phyloP scores from a whole-genome alignment of 2,329 filamentous ascomycete genomes.

The Lachnellula arida region DNA sequence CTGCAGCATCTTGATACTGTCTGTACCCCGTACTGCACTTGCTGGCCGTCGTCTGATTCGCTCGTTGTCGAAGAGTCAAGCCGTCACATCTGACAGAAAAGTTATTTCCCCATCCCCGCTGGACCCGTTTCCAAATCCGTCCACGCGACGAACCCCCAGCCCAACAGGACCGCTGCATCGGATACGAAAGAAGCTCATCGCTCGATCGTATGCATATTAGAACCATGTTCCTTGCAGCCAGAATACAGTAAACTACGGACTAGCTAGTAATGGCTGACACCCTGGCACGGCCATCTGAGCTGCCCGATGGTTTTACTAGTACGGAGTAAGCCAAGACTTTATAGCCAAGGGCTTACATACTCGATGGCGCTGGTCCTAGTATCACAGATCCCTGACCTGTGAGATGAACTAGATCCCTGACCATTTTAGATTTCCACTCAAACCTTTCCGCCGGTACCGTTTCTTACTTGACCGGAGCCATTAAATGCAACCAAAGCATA shows the following conservation, averaged over 20 bases:
- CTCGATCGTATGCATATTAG: slow-evolving; percentile 16
- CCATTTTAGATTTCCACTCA: slow-evolving; percentile 4
- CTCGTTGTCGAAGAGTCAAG: too few relatives aligned
- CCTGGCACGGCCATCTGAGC: neutral
- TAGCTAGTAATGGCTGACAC: neutral
- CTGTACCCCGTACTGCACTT: too few relatives aligned
- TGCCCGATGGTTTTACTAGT: neutral
- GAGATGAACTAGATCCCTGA: neutral
- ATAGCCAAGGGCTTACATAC: neutral
- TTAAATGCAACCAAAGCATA: neutral
- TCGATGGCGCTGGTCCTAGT: neutral
- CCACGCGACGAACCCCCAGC: neutral
- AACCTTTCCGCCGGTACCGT: neutral
- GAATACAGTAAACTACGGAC: neutral
- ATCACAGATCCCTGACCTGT: neutral
- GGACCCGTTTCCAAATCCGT: neutral
- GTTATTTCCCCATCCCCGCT: too few relatives aligned
- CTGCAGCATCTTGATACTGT: too few relatives aligned
- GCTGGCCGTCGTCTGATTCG: too few relatives aligned
- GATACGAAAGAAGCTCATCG: slow-evolving; percentile 13
- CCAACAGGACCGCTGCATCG: neutral
- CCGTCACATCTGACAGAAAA: neutral
- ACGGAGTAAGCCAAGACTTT: neutral
- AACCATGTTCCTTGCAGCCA: slow-evolving; percentile 13
- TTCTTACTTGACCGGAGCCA: slow-evolving; percentile 3